Base-by-base conservation (phyloP, 2,329 filamentous ascomycete genomes). In the Whalleya microplaca region DNA sequence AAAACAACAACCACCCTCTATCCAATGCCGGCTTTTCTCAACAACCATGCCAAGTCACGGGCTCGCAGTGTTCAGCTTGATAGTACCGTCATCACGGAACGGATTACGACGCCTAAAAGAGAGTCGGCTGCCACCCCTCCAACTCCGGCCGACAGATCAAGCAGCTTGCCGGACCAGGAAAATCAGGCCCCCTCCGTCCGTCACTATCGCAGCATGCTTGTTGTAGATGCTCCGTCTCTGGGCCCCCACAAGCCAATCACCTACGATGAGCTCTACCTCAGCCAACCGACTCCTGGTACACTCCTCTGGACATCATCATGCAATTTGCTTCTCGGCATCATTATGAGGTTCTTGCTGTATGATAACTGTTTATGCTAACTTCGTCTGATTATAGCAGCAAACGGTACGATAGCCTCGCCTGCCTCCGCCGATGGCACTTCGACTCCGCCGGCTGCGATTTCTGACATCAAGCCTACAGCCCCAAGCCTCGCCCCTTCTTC, bases 171-270 rank as follows among this genome's bases (percentile, higher is more conserved):
- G 12, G 55, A 68, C 23, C 56, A 65, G 57, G 73, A 77, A 59
- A 73, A 76, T 43, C 64, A 73, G 69, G 62, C 62, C 69, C 66
- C 66, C 43, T 56, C 65, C 21, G 64, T 71, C 53, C 69, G 66
- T 41, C 73, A 74, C 43, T 82, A 78, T 62, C 76, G 78, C 56
- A 85, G 81, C 69, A 81, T 85, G 82, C 73, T 84, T 19, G 77
- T 81, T 45, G 72, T 84, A 18, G 80, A 81, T 44, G 75, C 76
- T 23, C 75, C 78, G 2, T 80, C 80, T 12, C 71, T 83, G 21
- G 73, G 71, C 7, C 72, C 76, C 3, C 69, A 75, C 59, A 74
- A 74, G 49, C 75, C 76, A 32, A 73, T 81, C 60, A 74, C 74
- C 10, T 80, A 78, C 63, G 77, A 79, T 21, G 80, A 82, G 68